phyloP scores from a whole-genome alignment of 306 rosid species.

The Myrica gale region DNA sequence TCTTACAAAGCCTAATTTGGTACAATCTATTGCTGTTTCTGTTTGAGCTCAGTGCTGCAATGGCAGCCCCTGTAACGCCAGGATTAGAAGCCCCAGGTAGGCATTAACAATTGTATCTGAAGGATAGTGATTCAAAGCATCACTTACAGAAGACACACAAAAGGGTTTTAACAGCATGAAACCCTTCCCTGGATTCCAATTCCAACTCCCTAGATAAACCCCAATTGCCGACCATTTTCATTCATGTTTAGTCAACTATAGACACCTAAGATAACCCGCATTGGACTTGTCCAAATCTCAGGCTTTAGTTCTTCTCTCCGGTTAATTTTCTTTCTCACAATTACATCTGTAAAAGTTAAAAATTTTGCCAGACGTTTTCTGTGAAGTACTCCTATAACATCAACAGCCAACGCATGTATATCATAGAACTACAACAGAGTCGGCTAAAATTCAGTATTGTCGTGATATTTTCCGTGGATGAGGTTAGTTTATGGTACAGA shows the following conservation, averaged over 20 bases:
- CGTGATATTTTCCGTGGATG: slow-evolving; percentile 3
- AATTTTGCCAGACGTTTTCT: background rate
- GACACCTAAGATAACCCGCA: slow-evolving; percentile 31
- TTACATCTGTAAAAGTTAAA: background rate
- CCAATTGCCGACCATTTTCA: slow-evolving; percentile 20
- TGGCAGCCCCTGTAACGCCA: slow-evolving; percentile 51
- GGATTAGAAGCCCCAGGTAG: slow-evolving; percentile 66
- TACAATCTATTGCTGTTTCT: slow-evolving; percentile 74
- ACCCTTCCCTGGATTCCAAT: slow-evolving; percentile 16
- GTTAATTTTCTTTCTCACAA: slow-evolving; percentile 18
- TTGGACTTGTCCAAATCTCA: slow-evolving; percentile 31
- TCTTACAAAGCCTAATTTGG: slow-evolving; percentile 87
- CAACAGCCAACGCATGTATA: background rate
- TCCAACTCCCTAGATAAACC: slow-evolving; percentile 16
- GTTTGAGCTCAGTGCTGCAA: slow-evolving; percentile 69
- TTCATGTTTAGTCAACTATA: slow-evolving; percentile 33
- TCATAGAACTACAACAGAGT: background rate
- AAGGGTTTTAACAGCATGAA: slow-evolving; percentile 3
- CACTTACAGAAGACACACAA: slow-evolving; percentile 3
- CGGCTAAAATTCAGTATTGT: background rate
- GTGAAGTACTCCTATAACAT: background rate
- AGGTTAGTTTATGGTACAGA: background rate
- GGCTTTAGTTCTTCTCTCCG: slow-evolving; percentile 15
- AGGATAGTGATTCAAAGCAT: slow-evolving; percentile 12
- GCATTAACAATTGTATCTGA: slow-evolving; percentile 17